A percentile compares a stretch with the other conserved stretches of the same genome.
These are phyloP conservation scores for Diaporthe ilicicola DNA, from an alignment of 2,329 filamentous ascomycete species.

Conservation along the genomic window DNA sequence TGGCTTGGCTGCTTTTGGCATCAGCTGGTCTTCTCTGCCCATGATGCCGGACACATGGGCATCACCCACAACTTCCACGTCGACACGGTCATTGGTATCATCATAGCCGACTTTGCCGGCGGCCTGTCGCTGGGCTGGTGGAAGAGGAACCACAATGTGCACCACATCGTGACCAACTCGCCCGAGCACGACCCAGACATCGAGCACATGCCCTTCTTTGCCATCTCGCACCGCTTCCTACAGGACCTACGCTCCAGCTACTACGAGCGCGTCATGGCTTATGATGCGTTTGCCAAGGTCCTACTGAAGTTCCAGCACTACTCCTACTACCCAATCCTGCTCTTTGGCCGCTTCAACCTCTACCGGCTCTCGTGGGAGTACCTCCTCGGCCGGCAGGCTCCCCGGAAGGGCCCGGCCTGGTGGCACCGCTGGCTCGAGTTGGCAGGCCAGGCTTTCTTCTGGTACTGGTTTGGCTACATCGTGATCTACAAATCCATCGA, in stretches of 20 bases:
- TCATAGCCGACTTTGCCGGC: constrained; percentile 89
- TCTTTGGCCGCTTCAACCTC: constrained; percentile 86
- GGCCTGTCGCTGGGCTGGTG: constrained; percentile 95
- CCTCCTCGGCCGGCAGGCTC: constrained; percentile 74
- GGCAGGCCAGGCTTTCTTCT: constrained; percentile 80
- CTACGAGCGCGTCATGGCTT: constrained; percentile 82
- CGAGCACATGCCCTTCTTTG: constrained; percentile 88
- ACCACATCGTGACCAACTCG: constrained; percentile 95
- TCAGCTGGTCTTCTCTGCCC: constrained; percentile 90
- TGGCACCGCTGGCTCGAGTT: constrained; percentile 88
- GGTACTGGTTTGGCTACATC: constrained; percentile 87
- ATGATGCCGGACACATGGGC: constrained; percentile 97
- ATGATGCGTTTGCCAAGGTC: constrained; percentile 77
- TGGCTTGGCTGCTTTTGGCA: constrained; percentile 91
- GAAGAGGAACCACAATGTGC: constrained; percentile 96
- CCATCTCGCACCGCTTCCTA: constrained; percentile 83
- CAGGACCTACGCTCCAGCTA: constrained; percentile 79
- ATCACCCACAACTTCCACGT: constrained; percentile 90
- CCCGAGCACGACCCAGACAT: constrained; percentile 97
- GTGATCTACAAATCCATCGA: constrained; percentile 79
- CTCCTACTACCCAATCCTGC: constrained; percentile 83
- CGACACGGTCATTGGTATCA: constrained; percentile 86
- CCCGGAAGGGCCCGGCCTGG: constrained; percentile 78
- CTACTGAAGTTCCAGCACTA: constrained; percentile 80
- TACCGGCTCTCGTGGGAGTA: constrained; percentile 84